Conservation (phyloP, 2,329 filamentous ascomycete species). For the Pseudogymnoascus sp. region DNA sequence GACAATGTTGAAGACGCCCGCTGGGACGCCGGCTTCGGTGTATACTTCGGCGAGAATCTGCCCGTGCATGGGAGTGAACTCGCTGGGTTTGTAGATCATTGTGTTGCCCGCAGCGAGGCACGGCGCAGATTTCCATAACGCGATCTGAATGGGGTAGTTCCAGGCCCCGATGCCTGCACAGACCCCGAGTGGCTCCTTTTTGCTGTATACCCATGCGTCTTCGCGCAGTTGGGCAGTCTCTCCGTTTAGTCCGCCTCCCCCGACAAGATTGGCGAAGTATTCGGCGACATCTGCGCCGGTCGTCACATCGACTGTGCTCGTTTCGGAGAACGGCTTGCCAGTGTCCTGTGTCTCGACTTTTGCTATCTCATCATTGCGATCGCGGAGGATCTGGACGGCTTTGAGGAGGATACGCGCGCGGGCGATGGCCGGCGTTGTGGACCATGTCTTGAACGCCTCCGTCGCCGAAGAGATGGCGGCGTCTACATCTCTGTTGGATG, state of each 20-base stretch:
- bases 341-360: slow-evolving; percentile 76
- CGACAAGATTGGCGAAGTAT: slow-evolving; percentile 76
- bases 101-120: slow-evolving; percentile 81
- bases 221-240: slow-evolving; percentile 67
- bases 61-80: slow-evolving; percentile 79
- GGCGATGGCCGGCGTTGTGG: slow-evolving; percentile 63
- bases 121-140: slow-evolving; percentile 81
- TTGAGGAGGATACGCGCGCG: slow-evolving; percentile 72
- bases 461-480: slow-evolving; percentile 64
- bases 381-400: slow-evolving; percentile 65
- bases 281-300: slow-evolving; percentile 81
- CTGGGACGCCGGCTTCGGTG: slow-evolving; percentile 68
- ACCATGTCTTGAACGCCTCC: slow-evolving; percentile 69
- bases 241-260: slow-evolving; percentile 70
- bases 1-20: slow-evolving; percentile 81
- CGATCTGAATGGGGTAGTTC: slow-evolving; percentile 91
- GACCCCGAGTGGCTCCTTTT: slow-evolving; percentile 73
- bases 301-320: slow-evolving; percentile 72
- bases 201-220: slow-evolving; percentile 76
- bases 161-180: slow-evolving; percentile 84
- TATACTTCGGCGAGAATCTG: slow-evolving; percentile 70
- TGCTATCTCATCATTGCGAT: slow-evolving; percentile 73
- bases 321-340: slow-evolving; percentile 79
- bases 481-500: slow-evolving; percentile 61
- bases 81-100: slow-evolving; percentile 87